A percentile compares a stretch with the other conserved stretches of the same genome.
Conservation (phyloP, 345 rosid species). For the Brassica incana region DNA sequence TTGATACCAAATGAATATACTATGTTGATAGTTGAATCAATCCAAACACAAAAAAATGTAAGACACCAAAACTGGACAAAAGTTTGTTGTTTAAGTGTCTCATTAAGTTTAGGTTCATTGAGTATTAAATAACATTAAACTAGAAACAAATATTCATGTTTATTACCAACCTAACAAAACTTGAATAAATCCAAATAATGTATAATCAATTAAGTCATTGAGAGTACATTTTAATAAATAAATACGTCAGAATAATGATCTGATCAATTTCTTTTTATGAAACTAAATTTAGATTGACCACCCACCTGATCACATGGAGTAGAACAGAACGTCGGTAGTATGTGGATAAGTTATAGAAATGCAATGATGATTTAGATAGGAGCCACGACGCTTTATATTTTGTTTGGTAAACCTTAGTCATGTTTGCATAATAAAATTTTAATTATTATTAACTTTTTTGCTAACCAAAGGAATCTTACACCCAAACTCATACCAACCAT, state of each 20-base stretch:
- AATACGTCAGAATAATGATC: background rate
- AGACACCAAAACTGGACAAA: slow-evolving; percentile 4
- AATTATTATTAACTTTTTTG: background rate
- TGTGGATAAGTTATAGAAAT: background rate
- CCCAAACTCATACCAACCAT: background rate
- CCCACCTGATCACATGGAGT: slow-evolving; percentile 8
- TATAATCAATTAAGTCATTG: slow-evolving; percentile 14
- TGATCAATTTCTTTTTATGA: background rate
- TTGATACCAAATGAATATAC: background rate
- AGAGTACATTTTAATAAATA: background rate
- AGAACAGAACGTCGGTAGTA: slow-evolving; percentile 10
- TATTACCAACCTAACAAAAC: slow-evolving; percentile 20
- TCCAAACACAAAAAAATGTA: background rate
- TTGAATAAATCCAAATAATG: slow-evolving; percentile 23
- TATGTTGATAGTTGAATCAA: slow-evolving; percentile 8
- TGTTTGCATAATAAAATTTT: background rate
- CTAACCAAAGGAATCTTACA: background rate
- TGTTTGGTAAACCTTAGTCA: background rate
- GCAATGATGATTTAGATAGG: background rate
- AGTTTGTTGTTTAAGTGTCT: background rate
- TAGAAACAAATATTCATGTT: background rate
- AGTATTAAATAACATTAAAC: background rate
- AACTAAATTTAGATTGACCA: background rate
- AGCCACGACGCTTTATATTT: background rate
- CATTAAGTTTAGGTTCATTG: background rate